Evolutionary conservation across 768 basidiomycete genomes (phyloP).

Genomic region (Tephrocybe sp.): DNA sequence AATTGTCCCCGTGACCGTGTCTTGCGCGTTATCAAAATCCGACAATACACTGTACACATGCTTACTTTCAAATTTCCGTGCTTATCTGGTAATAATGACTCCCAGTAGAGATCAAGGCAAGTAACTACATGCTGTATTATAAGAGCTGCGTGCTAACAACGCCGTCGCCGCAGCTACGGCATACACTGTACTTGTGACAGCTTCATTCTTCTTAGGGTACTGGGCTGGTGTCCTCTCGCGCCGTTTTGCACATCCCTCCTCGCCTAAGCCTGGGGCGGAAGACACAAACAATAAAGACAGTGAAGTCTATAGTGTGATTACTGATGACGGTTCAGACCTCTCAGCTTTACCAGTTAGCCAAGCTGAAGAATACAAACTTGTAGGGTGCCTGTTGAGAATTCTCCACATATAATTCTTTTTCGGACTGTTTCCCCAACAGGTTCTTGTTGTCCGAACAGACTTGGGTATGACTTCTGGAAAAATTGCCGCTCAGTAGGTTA

Average conservation of each 20-base stretch:
- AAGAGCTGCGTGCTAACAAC: no score
- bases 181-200: no score
- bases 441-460: conserved; percentile 62
- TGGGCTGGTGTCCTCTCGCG: background rate
- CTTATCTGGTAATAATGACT: no score
- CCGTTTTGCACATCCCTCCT: background rate
- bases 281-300: conserved; percentile 2
- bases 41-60: no score
- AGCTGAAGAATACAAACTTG: conserved; percentile 60
- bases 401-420: background rate
- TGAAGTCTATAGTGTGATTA: conserved; percentile 21
- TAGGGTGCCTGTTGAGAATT: conserved; percentile 16
- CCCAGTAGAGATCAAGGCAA: no score
- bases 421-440: conserved; percentile 27
- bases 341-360: conserved; percentile 23
- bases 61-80: no score
- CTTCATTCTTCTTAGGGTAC: background rate
- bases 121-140: no score
- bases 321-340: conserved; percentile 11
- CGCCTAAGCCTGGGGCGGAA: background rate
- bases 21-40: no score
- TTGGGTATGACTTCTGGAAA: conserved; percentile 69
- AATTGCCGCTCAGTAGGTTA: conserved; percentile 77
- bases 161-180: no score
- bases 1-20: no score